Percentiles rank a stretch among this genome's conserved stretches.
phyloP scores from a whole-genome alignment of 129 eudicot genomes.

The Pseudognaphalium luteoalbum region DNA sequence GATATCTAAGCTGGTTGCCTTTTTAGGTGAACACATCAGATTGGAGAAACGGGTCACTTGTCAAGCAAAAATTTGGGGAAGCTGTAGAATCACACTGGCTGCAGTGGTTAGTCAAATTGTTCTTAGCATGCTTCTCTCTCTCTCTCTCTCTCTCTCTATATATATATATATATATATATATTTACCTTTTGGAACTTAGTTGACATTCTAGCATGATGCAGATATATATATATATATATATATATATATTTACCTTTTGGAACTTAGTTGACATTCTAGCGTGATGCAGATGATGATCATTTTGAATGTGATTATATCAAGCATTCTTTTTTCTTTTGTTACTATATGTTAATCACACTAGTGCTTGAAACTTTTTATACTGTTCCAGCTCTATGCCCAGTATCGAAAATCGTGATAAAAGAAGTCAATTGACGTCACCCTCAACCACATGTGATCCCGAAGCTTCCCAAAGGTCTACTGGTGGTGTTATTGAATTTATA shows the following conservation, averaged over 20 bases:
- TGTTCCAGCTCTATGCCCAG: conserved; percentile 63
- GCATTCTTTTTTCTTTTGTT: neutral
- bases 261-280: conserved; percentile 1
- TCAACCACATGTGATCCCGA: conserved; percentile 24
- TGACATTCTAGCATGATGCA: neutral
- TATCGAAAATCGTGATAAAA: conserved; percentile 38
- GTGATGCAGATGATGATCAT: no score
- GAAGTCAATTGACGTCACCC: conserved; percentile 41
- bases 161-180: no score
- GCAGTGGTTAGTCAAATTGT: conserved; percentile 53
- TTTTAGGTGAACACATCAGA: conserved; percentile 81
- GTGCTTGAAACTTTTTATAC: conserved; percentile 9
- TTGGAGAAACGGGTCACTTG: conserved; percentile 94
- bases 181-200: conserved; percentile 12
- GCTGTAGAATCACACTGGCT: conserved; percentile 93
- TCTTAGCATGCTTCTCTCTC: neutral
- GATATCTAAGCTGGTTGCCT: conserved; percentile 14
- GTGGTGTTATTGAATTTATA: conserved; percentile 51
- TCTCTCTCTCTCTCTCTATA: no score
- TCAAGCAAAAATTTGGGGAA: conserved; percentile 93
- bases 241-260: neutral
- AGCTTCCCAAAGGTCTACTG: conserved; percentile 32
- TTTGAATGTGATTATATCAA: neutral
- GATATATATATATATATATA: no score
- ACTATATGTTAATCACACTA: conserved; percentile 24